phyloP scores from a whole-genome alignment of 2,329 filamentous ascomycete genomes.

The Claviceps sp. region DNA sequence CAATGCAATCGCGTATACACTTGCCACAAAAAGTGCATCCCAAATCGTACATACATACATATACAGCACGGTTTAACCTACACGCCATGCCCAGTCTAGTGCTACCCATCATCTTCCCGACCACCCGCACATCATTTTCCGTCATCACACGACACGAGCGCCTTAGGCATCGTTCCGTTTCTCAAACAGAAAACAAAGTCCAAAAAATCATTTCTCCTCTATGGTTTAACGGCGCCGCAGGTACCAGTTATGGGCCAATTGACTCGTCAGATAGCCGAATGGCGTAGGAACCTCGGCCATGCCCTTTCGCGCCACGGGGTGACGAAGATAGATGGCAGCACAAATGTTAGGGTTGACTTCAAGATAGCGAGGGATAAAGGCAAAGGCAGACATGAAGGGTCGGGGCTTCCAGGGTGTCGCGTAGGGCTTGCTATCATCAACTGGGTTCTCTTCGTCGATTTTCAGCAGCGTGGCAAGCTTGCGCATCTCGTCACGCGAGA shows the following conservation, averaged over 20 bases:
- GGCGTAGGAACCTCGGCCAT: conserved; percentile 74
- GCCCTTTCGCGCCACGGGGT: conserved; percentile 79
- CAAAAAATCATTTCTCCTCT: too few species aligned
- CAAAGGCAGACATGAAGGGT: conserved; percentile 80
- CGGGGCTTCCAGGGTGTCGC: conserved; percentile 81
- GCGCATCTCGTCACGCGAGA: conserved; percentile 36
- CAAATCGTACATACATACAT: too few species aligned
- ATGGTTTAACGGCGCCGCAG: conserved; percentile 55
- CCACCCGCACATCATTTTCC: too few species aligned
- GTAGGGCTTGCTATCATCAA: conserved; percentile 70
- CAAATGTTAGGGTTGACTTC: conserved; percentile 98
- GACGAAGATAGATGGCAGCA: conserved; percentile 83
- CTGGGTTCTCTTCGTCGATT: conserved; percentile 58
- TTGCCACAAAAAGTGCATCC: too few species aligned
- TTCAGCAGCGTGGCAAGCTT: conserved; percentile 44
- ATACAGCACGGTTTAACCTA: too few species aligned
- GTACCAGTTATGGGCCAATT: conserved; percentile 91
- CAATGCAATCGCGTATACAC: too few species aligned
- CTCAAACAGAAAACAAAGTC: too few species aligned
- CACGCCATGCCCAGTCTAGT: too few species aligned
- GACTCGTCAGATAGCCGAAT: conserved; percentile 55
- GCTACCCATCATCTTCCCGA: too few species aligned
- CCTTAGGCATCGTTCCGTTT: too few species aligned
- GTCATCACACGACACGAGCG: too few species aligned
- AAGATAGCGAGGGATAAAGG: conserved; percentile 87